A percentile compares a stretch with the other conserved stretches of the same genome.
Evolutionary conservation across 345 rosid species (phyloP).

Genomic region (Bruguiera parviflora): DNA sequence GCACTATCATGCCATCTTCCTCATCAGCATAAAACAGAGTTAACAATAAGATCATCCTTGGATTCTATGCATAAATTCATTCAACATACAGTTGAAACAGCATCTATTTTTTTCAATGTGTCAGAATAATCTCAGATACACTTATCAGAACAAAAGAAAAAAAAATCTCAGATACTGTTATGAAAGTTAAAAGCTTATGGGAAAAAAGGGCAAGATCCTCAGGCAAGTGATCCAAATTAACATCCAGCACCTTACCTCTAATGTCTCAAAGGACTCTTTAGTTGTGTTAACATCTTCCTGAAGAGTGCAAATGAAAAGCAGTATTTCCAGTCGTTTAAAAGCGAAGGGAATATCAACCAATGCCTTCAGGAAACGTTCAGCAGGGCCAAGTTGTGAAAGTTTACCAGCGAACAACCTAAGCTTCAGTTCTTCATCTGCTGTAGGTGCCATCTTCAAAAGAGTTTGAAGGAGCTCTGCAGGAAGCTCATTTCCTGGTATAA

Average conservation of each 20-base stretch:
- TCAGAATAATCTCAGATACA: neutral
- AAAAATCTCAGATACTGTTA: neutral
- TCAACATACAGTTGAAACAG: neutral
- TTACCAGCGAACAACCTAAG: conserved; percentile 80
- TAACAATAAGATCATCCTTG: neutral
- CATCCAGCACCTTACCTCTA: conserved; percentile 55
- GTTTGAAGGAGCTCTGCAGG: conserved; percentile 78
- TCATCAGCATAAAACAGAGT: neutral
- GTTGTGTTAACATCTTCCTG: conserved; percentile 67
- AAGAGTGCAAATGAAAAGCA: conserved; percentile 80
- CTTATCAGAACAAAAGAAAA: no score
- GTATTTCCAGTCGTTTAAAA: conserved; percentile 77
- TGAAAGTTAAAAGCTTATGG: neutral
- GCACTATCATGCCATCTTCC: neutral
- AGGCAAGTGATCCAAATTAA: conserved; percentile 14
- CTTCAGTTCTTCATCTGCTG: conserved; percentile 91
- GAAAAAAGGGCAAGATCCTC: conserved; percentile 1
- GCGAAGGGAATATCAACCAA: conserved; percentile 85
- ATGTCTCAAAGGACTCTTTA: conserved; percentile 67
- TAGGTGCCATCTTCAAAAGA: conserved; percentile 93
- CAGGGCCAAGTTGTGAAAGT: conserved; percentile 77
- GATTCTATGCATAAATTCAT: neutral
- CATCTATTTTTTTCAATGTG: neutral
- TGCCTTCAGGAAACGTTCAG: conserved; percentile 88
- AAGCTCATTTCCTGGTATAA: conserved; percentile 79